phyloP scores from a whole-genome alignment of 2,329 filamentous ascomycete species.

The Aspergillus eucalypticola region DNA sequence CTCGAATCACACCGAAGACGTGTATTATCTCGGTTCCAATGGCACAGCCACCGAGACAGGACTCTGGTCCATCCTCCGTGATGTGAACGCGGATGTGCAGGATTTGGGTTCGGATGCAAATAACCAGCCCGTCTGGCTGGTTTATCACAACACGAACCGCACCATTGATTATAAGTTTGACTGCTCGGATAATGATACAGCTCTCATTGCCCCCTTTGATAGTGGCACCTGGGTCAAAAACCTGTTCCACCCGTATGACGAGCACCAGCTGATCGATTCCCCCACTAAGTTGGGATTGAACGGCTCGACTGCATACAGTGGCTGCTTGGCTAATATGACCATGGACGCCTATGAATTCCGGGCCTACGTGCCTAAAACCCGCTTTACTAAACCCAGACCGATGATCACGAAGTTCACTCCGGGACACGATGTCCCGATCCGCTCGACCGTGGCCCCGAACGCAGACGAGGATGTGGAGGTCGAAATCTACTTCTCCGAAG shows the following conservation, averaged over 20 bases:
- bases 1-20: slow-evolving; percentile 55
- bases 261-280: slow-evolving; percentile 51
- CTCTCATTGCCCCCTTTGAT: slow-evolving; percentile 58
- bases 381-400: slow-evolving; percentile 53
- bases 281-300: slow-evolving; percentile 48
- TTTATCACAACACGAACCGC: slow-evolving; percentile 47
- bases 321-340: slow-evolving; percentile 55
- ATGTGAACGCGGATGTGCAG: slow-evolving; percentile 52
- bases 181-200: slow-evolving; percentile 48
- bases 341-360: slow-evolving; percentile 59
- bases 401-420: slow-evolving; percentile 61
- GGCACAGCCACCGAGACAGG: slow-evolving; percentile 56
- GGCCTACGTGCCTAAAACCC: slow-evolving; percentile 56
- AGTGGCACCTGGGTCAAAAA: slow-evolving; percentile 59
- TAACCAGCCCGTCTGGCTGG: slow-evolving; percentile 48
- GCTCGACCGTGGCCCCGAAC: slow-evolving; percentile 46
- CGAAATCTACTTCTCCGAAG: slow-evolving; percentile 57
- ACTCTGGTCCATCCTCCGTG: slow-evolving; percentile 61
- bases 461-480: slow-evolving; percentile 49
- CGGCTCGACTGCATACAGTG: slow-evolving; percentile 49
- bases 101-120: slow-evolving; percentile 46
- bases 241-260: slow-evolving; percentile 62
- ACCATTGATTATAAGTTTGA: slow-evolving; percentile 57
- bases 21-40: slow-evolving; percentile 54
- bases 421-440: slow-evolving; percentile 59